Percentiles rank a stretch among this genome's conserved stretches.
Evolutionary conservation across 345 rosid genomes (phyloP).

Genomic region (Bruguiera parviflora): DNA sequence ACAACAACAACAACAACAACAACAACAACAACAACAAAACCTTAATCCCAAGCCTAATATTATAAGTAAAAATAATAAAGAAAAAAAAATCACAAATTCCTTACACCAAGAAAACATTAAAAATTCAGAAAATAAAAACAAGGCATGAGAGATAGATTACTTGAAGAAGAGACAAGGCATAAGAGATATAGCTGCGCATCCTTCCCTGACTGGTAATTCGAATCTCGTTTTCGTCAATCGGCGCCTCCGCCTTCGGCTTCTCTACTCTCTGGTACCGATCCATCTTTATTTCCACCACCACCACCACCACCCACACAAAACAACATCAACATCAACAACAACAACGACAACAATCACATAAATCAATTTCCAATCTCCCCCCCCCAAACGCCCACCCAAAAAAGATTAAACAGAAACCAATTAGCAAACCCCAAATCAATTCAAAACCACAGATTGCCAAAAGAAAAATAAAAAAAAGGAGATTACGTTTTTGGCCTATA

Average conservation of each 20-base stretch:
- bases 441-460: too few species aligned
- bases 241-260: conserved; percentile 70
- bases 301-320: not conserved
- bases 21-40: too few species aligned
- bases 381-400: too few species aligned
- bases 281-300: conserved; percentile 37
- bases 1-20: too few species aligned
- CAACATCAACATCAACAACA: too few species aligned
- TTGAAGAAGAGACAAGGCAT: conserved; percentile 80
- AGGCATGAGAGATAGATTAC: conserved; percentile 22
- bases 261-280: conserved; percentile 75
- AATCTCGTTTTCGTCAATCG: conserved; percentile 86
- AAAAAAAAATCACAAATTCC: not conserved
- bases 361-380: not conserved
- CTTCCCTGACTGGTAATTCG: conserved; percentile 83
- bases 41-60: too few species aligned
- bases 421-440: too few species aligned
- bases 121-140: not conserved
- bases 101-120: not conserved
- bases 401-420: too few species aligned
- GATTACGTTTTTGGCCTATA: conserved; percentile 26
- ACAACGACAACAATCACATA: not conserved
- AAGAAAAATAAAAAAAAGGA: not conserved
- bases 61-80: too few species aligned
- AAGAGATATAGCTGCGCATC: conserved; percentile 81